Percentiles rank a stretch among this genome's conserved stretches.
phyloP scores from a whole-genome alignment of 805 yeast species.

The Candida orba region DNA sequence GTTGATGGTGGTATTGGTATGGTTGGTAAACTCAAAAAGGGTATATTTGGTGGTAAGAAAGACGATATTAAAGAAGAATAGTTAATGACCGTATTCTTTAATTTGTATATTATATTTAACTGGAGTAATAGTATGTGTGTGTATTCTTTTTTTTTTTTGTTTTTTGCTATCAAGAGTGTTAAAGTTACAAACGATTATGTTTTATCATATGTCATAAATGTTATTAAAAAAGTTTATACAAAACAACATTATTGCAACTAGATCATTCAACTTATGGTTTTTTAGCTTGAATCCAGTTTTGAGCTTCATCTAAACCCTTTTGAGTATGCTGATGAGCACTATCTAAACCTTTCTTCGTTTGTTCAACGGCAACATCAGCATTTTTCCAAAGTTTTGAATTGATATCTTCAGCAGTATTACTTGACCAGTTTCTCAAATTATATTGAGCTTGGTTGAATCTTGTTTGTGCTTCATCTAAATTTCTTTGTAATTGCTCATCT shows the following conservation, averaged over 20 bases:
- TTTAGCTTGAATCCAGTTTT: constrained; percentile 19
- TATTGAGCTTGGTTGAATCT: constrained; percentile 15
- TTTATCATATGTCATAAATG: no score
- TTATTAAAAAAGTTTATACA: no score
- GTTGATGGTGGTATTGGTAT: constrained; percentile 40
- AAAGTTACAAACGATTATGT: no score
- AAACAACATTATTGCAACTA: no score
- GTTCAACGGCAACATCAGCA: constrained; percentile 24
- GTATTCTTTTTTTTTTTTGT: no score
- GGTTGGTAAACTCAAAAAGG: constrained; percentile 33
- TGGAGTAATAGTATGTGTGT: no score
- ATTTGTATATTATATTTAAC: no score
- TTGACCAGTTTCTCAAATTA: constrained; percentile 23
- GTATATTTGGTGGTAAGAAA: constrained; percentile 29
- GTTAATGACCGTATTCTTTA: no score
- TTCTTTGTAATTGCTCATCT: neutral
- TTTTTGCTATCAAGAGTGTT: no score
- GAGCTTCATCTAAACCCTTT: constrained; percentile 17
- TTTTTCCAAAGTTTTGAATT: constrained; percentile 25
- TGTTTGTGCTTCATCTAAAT: constrained; percentile 11
- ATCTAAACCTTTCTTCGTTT: constrained; percentile 22
- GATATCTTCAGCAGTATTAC: constrained; percentile 13
- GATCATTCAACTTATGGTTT: constrained; percentile 3
- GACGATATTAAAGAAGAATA: constrained; percentile 5
- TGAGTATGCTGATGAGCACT: constrained; percentile 16